A percentile compares a stretch with the other conserved stretches of the same genome.
phyloP scores from a whole-genome alignment of 768 basidiomycete species.

The Naematelia encephala region DNA sequence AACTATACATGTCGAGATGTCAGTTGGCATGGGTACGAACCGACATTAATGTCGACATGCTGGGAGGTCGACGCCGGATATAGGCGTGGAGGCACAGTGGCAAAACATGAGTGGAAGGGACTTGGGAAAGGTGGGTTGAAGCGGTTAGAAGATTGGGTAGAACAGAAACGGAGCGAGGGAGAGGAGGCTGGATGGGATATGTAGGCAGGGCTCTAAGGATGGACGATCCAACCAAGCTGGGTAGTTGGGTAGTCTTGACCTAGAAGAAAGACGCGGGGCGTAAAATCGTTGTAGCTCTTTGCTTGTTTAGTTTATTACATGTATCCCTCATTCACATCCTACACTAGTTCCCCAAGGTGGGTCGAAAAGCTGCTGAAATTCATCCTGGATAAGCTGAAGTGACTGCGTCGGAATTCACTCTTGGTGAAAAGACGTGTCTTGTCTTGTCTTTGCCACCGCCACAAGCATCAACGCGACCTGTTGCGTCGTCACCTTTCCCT shows the following conservation, averaged over 20 bases:
- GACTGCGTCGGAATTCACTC: neutral
- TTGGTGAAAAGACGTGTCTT: neutral
- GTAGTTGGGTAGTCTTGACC: no score
- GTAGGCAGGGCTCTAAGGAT: no score
- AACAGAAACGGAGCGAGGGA: slow-evolving; percentile 52
- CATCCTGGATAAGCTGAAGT: no score
- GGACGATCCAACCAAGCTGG: no score
- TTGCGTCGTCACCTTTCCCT: neutral
- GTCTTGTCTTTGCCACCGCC: neutral
- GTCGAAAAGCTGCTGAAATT: no score
- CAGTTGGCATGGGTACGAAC: slow-evolving; percentile 90
- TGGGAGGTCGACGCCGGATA: slow-evolving; percentile 66
- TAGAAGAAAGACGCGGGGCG: no score
- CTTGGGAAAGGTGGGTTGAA: slow-evolving; percentile 61
- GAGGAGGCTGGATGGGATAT: neutral
- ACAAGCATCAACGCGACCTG: neutral
- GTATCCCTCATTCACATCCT: no score
- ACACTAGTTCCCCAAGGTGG: no score
- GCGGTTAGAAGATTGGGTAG: slow-evolving; percentile 69
- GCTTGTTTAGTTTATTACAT: no score
- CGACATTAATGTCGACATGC: slow-evolving; percentile 83
- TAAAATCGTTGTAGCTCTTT: no score
- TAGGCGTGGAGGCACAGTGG: slow-evolving; percentile 66
- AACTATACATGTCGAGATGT: slow-evolving; percentile 64
- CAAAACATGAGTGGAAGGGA: slow-evolving; percentile 95